These are phyloP conservation scores for Stylosanthes scabra DNA, from an alignment of 331 rosid genomes.

Conservation along the genomic window DNA sequence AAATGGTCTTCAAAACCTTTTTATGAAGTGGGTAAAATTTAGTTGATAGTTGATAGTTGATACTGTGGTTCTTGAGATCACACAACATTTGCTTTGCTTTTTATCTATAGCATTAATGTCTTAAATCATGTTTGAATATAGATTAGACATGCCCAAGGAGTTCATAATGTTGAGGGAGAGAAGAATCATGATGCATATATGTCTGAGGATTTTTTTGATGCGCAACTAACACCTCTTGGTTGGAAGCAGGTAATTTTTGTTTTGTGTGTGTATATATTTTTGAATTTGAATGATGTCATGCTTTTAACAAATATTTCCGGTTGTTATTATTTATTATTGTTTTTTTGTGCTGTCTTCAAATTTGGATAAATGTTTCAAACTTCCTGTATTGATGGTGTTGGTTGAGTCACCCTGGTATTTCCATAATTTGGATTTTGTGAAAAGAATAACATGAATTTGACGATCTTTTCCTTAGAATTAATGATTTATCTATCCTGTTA, in stretches of 20 bases:
- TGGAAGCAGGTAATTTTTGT: slow-evolving; percentile 70
- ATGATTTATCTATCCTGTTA: slow-evolving; percentile 2
- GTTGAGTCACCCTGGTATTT: slow-evolving; percentile 12
- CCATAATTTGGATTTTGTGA: slow-evolving; percentile 13
- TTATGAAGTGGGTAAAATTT: slow-evolving; percentile 20
- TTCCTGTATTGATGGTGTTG: neutral
- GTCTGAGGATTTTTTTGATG: slow-evolving; percentile 68
- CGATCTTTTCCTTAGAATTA: neutral
- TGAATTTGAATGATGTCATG: slow-evolving; percentile 22
- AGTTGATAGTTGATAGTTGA: slow-evolving; percentile 9
- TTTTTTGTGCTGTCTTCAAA: slow-evolving; percentile 7
- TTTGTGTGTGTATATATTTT: too few relatives aligned
- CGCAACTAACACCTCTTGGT: slow-evolving; percentile 74
- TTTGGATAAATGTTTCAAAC: slow-evolving; percentile 19
- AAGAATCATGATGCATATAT: slow-evolving; percentile 58
- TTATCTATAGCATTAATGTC: slow-evolving; percentile 8
- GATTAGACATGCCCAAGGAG: slow-evolving; percentile 92
- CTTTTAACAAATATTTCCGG: slow-evolving; percentile 9
- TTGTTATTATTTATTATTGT: neutral
- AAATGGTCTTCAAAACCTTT: neutral
- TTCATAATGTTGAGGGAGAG: slow-evolving; percentile 75
- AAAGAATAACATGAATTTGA: neutral
- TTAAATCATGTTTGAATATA: slow-evolving; percentile 34
- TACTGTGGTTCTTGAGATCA: slow-evolving; percentile 23
- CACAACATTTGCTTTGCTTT: slow-evolving; percentile 13